phyloP scores from a whole-genome alignment of 2,329 filamentous ascomycete species.

The Rhynchosporium agropyri region DNA sequence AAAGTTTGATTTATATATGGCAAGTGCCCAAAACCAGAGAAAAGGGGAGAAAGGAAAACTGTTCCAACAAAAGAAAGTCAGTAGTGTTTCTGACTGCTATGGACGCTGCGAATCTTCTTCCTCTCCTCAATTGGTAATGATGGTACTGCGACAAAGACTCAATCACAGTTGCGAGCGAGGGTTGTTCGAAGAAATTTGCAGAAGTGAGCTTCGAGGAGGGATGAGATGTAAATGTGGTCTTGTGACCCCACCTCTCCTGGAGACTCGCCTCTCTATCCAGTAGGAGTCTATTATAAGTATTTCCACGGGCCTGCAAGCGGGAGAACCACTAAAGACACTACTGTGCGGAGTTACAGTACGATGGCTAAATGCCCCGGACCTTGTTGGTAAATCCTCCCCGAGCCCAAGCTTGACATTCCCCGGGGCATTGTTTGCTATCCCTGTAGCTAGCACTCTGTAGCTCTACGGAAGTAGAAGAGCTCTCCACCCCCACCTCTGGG shows the following conservation, averaged over 20 bases:
- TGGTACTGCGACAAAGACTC: neutral
- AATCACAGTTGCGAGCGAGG: neutral
- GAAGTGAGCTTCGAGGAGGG: neutral
- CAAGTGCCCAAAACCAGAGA: neutral
- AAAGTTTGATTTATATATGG: neutral
- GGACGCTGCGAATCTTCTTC: too few relatives aligned
- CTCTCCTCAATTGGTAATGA: neutral
- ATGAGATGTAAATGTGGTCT: conserved; percentile 7
- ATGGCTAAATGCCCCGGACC: neutral
- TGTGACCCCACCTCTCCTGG: neutral
- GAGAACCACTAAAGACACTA: neutral
- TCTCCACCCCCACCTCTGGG: conserved; percentile 12
- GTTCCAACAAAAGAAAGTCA: neutral
- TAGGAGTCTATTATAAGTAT: neutral
- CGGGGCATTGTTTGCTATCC: neutral
- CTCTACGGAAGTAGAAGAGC: neutral
- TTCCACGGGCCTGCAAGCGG: neutral
- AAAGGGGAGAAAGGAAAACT: neutral
- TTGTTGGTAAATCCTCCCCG: conserved; percentile 6
- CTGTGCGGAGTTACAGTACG: neutral
- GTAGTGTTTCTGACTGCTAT: neutral
- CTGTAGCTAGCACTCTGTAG: conserved; percentile 2
- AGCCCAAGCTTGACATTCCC: too few relatives aligned
- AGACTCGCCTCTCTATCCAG: neutral
- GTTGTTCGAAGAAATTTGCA: neutral